Evolutionary conservation across 2,329 filamentous ascomycete genomes (phyloP).

Genomic region (Ophiostoma populinum): DNA sequence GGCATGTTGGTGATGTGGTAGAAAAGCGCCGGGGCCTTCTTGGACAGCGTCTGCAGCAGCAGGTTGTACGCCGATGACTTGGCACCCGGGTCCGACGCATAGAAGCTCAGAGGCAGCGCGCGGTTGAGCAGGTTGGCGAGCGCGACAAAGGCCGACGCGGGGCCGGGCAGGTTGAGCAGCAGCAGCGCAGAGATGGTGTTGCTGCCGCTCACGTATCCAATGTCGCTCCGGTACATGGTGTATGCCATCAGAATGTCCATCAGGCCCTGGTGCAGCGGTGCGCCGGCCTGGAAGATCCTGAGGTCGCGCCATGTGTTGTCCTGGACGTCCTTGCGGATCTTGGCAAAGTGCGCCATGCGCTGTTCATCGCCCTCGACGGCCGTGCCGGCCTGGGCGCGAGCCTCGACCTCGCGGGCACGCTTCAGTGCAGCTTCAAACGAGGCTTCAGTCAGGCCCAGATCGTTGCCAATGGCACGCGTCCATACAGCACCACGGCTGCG

Average conservation of each 20-base stretch:
- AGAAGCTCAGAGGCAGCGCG: constrained; percentile 57
- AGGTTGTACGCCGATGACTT: constrained; percentile 53
- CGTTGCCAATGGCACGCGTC: constrained; percentile 56
- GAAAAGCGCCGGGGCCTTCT: constrained; percentile 47
- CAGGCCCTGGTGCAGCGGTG: constrained; percentile 49
- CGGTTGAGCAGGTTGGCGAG: constrained; percentile 66
- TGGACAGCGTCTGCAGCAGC: constrained; percentile 46
- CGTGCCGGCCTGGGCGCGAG: constrained; percentile 32
- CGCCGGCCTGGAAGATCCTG: constrained; percentile 50
- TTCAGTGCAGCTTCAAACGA: constrained; percentile 56
- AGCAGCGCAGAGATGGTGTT: constrained; percentile 62
- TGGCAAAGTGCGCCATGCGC: constrained; percentile 42
- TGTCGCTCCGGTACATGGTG: constrained; percentile 65
- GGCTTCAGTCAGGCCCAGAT: constrained; percentile 45
- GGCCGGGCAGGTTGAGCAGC: constrained; percentile 49
- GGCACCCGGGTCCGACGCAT: constrained; percentile 50
- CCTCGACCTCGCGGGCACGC: constrained; percentile 46
- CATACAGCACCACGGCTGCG: constrained; percentile 53
- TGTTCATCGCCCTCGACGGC: constrained; percentile 34
- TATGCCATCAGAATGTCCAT: constrained; percentile 63
- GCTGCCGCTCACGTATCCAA: constrained; percentile 59
- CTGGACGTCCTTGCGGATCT: constrained; percentile 46
- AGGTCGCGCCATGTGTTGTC: constrained; percentile 52
- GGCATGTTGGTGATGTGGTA: constrained; percentile 40
- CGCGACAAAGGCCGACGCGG: constrained; percentile 48